These are phyloP conservation scores for Candida silvicultrix DNA, from an alignment of 805 yeast genomes.

Conservation along the genomic window DNA sequence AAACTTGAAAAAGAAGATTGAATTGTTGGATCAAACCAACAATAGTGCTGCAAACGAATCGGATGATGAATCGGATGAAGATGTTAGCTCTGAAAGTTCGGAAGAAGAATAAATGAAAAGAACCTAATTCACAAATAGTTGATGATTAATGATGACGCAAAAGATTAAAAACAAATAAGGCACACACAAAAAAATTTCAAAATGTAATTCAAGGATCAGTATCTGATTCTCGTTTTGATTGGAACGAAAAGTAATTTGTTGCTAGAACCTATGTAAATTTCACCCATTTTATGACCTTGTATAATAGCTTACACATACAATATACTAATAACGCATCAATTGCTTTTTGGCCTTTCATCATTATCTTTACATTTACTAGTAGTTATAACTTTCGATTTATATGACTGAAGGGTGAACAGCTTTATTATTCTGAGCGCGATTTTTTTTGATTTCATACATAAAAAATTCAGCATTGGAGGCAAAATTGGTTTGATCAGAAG, in stretches of 20 bases:
- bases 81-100: slow-evolving; percentile 57
- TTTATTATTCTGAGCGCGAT: too few species aligned
- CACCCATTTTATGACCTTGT: not conserved
- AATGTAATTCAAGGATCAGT: not conserved
- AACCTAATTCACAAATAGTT: not conserved
- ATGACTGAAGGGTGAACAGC: too few species aligned
- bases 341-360: not conserved
- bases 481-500: too few species aligned
- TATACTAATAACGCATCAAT: not conserved
- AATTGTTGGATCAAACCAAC: slow-evolving; percentile 47
- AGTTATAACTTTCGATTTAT: not conserved
- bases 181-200: not conserved
- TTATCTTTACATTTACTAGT: not conserved
- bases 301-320: not conserved
- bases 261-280: not conserved
- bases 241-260: not conserved
- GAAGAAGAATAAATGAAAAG: slow-evolving; percentile 53
- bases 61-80: slow-evolving; percentile 42
- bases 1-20: slow-evolving; percentile 66
- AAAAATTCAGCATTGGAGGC: too few species aligned
- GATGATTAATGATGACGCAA: slow-evolving; percentile 1
- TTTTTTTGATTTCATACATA: not conserved
- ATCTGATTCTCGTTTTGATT: not conserved
- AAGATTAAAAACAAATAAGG: not conserved
- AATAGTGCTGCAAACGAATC: slow-evolving; percentile 29